Evolutionary conservation across 768 basidiomycete species (phyloP).

Genomic region (Lactarius hatsudake): DNA sequence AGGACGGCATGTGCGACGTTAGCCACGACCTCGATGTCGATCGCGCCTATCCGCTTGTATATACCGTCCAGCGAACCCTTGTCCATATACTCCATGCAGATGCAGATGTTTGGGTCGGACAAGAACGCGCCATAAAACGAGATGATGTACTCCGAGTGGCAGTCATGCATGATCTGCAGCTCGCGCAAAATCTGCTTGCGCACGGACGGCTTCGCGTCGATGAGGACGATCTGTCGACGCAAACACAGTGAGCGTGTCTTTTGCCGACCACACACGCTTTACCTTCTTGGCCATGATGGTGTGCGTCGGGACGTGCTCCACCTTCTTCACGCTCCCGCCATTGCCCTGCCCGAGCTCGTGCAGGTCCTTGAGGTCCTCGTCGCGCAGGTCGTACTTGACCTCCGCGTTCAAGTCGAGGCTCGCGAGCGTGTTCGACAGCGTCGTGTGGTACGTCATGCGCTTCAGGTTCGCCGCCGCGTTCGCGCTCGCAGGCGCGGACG

Average conservation of each 20-base stretch:
- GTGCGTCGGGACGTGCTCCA: conserved; percentile 86
- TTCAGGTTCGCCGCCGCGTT: conserved; percentile 47
- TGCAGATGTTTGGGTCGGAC: conserved; percentile 96
- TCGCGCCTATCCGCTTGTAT: conserved; percentile 93
- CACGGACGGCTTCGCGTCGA: conserved; percentile 94
- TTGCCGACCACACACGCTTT: conserved; percentile 30
- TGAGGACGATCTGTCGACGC: conserved; percentile 75
- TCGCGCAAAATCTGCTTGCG: conserved; percentile 97
- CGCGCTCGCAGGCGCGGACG: conserved; percentile 53
- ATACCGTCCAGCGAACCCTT: conserved; percentile 92
- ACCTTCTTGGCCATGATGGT: conserved; percentile 99
- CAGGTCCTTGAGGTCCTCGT: conserved; percentile 88
- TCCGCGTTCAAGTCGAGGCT: conserved; percentile 84
- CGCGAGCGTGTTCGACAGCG: conserved; percentile 80
- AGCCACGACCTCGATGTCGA: conserved; percentile 89
- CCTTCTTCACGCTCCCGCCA: conserved; percentile 96
- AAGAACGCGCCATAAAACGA: conserved; percentile 97
- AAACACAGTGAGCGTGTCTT: background rate
- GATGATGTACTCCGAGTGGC: conserved; percentile 89
- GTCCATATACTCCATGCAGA: conserved; percentile 97
- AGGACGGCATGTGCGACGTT: conserved; percentile 94
- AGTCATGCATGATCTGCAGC: conserved; percentile 99
- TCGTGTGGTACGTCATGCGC: conserved; percentile 74
- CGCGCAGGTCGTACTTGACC: conserved; percentile 77
- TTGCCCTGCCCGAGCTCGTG: conserved; percentile 94